Evolutionary conservation across 805 yeast genomes (phyloP), one percentile per base, ranked within the genome.

Genomic region (Kurtzmaniella fragi): DNA sequence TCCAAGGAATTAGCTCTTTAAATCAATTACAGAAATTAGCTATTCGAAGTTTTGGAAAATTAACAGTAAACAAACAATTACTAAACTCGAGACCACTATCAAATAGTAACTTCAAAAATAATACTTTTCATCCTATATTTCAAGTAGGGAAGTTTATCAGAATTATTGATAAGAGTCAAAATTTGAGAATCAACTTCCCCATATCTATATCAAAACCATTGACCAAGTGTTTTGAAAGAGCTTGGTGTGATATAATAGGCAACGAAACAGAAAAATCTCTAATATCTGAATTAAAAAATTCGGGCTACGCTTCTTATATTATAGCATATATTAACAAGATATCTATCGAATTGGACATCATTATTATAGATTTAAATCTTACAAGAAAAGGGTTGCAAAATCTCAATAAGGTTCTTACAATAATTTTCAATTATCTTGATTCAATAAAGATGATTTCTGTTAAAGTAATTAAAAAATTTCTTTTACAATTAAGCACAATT

Each of bases 1-100:
- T 84, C 4, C 69, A 75, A 47, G 83, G 90, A 0, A 80, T 89
- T 0, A 84, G 81, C 41, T 78, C 90, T 0, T 46, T 82, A 27
- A 80, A 79, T 45, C 57, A 62, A 17, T 53, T 84, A 28, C 75
- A 73, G 32, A 82, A 76, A 47, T 42, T 78, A 13, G 80, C 80
- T 0, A 31, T 66, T 1, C 32, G 59, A 1, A 53, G 66, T 39
- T 82, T 80, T 48, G 7, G 8, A 5, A 20, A 5, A 20, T 20
- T 20, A 8, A 20, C 5, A 5, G 7, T 8, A 8, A 20, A 8
- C 25, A 20, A 20, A 20, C n/a, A n/a, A n/a, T n/a, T n/a, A n/a
- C n/a, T n/a, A n/a, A n/a, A n/a, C n/a, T n/a, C n/a, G n/a, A n/a
- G n/a, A n/a, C n/a, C n/a, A n/a, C n/a, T n/a, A n/a, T n/a, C n/a